These are phyloP conservation scores for Canariomyces notabilis DNA, from an alignment of 2,329 filamentous ascomycete species.

Conservation along the genomic window DNA sequence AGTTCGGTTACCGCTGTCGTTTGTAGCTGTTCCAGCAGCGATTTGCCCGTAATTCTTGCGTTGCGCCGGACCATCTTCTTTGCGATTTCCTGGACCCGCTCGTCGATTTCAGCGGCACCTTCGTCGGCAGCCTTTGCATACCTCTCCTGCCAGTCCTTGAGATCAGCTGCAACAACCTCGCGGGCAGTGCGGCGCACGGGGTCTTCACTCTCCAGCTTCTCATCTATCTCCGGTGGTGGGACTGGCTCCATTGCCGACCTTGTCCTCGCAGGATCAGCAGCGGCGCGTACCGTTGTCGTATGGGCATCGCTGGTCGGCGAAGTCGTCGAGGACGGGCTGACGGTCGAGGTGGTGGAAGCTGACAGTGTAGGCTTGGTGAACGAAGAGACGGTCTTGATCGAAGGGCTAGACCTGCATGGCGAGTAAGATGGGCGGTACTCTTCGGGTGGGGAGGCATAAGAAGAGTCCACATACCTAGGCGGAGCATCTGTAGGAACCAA, in stretches of 20 bases:
- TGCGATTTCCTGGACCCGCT: constrained; percentile 56
- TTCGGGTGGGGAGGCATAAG: background rate
- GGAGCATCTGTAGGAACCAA: constrained; percentile 17
- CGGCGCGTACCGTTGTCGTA: constrained; percentile 3
- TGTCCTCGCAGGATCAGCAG: constrained; percentile 14
- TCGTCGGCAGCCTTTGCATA: constrained; percentile 83
- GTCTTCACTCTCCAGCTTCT: constrained; percentile 42
- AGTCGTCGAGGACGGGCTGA: constrained; percentile 23
- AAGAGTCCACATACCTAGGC: constrained; percentile 31
- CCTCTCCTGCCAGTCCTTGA: constrained; percentile 81
- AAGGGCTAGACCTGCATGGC: constrained; percentile 23
- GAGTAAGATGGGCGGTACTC: background rate
- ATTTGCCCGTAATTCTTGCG: constrained; percentile 59
- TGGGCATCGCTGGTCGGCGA: constrained; percentile 1
- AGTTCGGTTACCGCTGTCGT: constrained; percentile 61
- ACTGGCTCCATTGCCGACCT: constrained; percentile 30
- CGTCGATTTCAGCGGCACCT: constrained; percentile 68
- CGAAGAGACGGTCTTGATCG: constrained; percentile 31
- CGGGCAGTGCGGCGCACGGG: constrained; percentile 54
- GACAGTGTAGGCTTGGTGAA: constrained; percentile 34
- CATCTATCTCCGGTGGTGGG: constrained; percentile 40
- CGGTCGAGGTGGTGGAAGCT: constrained; percentile 26
- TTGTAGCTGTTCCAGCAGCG: constrained; percentile 64
- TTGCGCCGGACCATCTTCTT: constrained; percentile 56
- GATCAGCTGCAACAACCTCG: constrained; percentile 68